Evolutionary conservation across 768 basidiomycete species (phyloP).

Genomic region (Pleurotus pulmonarius): DNA sequence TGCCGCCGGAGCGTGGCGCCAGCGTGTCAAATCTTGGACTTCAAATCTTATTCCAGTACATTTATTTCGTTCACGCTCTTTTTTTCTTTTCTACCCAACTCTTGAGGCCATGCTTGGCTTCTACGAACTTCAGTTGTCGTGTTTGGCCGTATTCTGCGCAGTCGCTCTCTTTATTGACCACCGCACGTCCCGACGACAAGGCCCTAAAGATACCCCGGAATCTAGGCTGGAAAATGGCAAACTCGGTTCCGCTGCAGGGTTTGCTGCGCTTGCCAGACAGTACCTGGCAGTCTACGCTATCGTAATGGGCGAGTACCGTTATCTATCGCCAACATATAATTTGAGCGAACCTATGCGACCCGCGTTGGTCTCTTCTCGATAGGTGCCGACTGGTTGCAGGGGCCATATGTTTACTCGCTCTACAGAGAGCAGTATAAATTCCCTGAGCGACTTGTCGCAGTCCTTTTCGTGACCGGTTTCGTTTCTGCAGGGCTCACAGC

Average conservation of each 20-base stretch:
- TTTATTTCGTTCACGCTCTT: too few species aligned
- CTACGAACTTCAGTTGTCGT: slow-evolving; percentile 37
- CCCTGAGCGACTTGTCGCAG: slow-evolving; percentile 59
- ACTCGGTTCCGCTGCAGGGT: slow-evolving; percentile 9
- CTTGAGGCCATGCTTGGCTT: slow-evolving; percentile 16
- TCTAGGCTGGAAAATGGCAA: slow-evolving; percentile 11
- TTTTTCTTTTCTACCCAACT: neutral
- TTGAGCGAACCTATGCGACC: neutral
- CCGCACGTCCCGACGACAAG: slow-evolving; percentile 19
- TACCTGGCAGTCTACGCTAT: slow-evolving; percentile 69
- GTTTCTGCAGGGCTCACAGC: slow-evolving; percentile 65
- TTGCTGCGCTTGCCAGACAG: slow-evolving; percentile 36
- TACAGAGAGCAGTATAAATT: slow-evolving; percentile 67
- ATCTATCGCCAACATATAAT: neutral
- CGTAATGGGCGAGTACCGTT: slow-evolving; percentile 57
- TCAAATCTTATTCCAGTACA: neutral
- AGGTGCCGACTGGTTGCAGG: slow-evolving; percentile 81
- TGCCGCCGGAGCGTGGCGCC: neutral
- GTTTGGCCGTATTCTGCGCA: slow-evolving; percentile 29
- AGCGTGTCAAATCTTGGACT: neutral
- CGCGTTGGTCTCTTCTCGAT: slow-evolving; percentile 5
- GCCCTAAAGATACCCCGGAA: slow-evolving; percentile 10
- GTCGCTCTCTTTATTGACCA: slow-evolving; percentile 31
- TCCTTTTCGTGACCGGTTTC: slow-evolving; percentile 78
- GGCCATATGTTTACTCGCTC: slow-evolving; percentile 74